Evolutionary conservation across 2,329 filamentous ascomycete genomes (phyloP).

Genomic region (Colletotrichum agaves): DNA sequence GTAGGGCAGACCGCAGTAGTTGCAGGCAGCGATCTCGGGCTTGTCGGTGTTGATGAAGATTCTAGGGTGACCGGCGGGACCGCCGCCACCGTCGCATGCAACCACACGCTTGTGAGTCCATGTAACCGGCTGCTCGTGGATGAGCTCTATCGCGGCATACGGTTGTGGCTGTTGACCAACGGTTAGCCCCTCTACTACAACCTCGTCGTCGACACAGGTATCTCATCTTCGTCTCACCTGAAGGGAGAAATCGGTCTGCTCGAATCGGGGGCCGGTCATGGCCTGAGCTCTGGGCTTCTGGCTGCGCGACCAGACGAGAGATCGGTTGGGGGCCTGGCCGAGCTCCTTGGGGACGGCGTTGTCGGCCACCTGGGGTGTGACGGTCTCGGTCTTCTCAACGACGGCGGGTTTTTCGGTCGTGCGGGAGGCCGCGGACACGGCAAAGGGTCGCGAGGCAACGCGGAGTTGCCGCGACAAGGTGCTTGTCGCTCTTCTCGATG

Average conservation of each 20-base stretch:
- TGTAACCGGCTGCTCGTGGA: slow-evolving; percentile 93
- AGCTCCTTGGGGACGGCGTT: slow-evolving; percentile 58
- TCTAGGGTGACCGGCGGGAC: slow-evolving; percentile 87
- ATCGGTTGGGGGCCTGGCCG: slow-evolving; percentile 88
- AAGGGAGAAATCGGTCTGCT: slow-evolving; percentile 92
- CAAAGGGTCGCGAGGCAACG: slow-evolving; percentile 58
- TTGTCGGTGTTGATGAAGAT: slow-evolving; percentile 99
- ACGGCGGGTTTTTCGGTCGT: slow-evolving; percentile 53
- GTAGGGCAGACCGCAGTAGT: slow-evolving; percentile 93
- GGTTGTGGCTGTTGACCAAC: slow-evolving; percentile 78
- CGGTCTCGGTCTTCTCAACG: slow-evolving; percentile 52
- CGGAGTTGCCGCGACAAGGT: slow-evolving; percentile 57
- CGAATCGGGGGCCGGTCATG: slow-evolving; percentile 94
- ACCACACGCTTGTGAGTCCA: slow-evolving; percentile 89
- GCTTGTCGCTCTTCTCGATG: slow-evolving; percentile 52
- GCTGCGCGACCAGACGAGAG: slow-evolving; percentile 83
- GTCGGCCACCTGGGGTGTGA: slow-evolving; percentile 56
- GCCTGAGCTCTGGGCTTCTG: slow-evolving; percentile 84
- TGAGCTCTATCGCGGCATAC: slow-evolving; percentile 90
- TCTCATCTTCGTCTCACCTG: slow-evolving; percentile 72
- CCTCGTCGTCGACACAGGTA: neutral
- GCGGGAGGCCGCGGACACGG: slow-evolving; percentile 50
- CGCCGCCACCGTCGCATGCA: slow-evolving; percentile 91
- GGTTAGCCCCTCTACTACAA: neutral
- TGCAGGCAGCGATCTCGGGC: slow-evolving; percentile 89